Evolutionary conservation across 1,284 basidiomycete genomes (phyloP), one percentile per base, ranked within the genome.

Genomic region (Microbotryomycetes sp.): DNA sequence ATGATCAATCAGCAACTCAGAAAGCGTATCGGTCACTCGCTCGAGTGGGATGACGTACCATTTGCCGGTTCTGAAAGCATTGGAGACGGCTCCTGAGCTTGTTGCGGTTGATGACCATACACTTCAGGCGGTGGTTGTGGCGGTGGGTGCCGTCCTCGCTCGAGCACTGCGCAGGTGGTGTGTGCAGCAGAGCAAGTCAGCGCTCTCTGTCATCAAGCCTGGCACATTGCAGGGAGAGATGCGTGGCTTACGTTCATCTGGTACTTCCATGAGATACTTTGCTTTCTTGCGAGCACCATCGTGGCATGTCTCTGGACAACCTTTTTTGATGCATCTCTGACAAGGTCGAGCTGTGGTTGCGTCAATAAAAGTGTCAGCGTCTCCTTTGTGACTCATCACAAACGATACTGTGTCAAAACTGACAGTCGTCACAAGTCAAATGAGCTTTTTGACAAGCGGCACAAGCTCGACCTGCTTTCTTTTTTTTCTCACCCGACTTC

Each of bases 251-350:
- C 91, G 86, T 60, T 92, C 84, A 75, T 96, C 92, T 50, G 89
- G 88, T 53, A 92, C 90, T 75, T 94, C 90, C 66, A 92, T 80
- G 19, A 96, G 82, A 76, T 97, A 98, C 75, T 98, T 98, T 26
- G 94, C 94, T 78, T 97, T 97, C 79, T 98, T 98, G 69, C 94
- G 83, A 68, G 90, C 87, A 0, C 94, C 94, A 74, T 98, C 94
- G 45, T 87, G 86, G 74, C 94, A 98, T 63, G 85, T 87, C 62
- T 85, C 84, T 6, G 86, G 87, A 71, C 94, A 86, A 19, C 92
- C 92, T 67, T 94, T 92, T 78, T 94, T 97, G 57, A 92, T 82
- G 74, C 94, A 98, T 52, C 94, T 84, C 70, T 89, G 87, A 78
- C 94, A 98, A 28, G 94, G 94, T 59, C 94, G 87, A 61, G 89